Evolutionary conservation across 1,284 basidiomycete genomes (phyloP), one percentile per base, ranked within the genome.

Genomic region (Ganoderma multipileum): DNA sequence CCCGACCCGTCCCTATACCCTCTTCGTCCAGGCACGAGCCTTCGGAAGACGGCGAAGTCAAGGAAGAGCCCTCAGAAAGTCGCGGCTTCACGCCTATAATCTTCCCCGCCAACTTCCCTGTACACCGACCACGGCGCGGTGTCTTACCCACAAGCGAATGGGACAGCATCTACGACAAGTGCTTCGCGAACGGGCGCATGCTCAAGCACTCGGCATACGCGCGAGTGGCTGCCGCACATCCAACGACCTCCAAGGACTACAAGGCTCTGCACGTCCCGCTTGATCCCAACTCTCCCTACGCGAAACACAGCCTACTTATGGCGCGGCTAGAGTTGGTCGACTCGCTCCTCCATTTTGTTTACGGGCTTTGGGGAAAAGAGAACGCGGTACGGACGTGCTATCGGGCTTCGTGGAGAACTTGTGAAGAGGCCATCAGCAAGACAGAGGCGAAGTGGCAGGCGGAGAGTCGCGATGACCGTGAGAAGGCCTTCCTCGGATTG

Each of bases 191-290:
- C 20, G 91, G 89, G 26, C 87, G 91, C 66, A 81, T 83, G 73
- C 89, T 93, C 79, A 92, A 93, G 79, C 91, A 90, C 75, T 93
- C 91, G 1, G 91, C 90, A 26, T 89, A 91, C 75, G 85, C 88
- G 42, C 90, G 92, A 52, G 88, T 90, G 72, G 88, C 86, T 85
- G 91, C 92, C 28, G 91, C 90, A 44, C 91, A 87, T 75, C 85
- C 90, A 23, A 81, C 88, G 3, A 83, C 84, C 0, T 86, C 91
- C 79, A 85, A 85, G 73, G 87, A 90, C 71, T 91, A 89, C 77
- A 83, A 85, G 23, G 86, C 90, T 3, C 81, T 93, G 20, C 75
- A 81, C 6, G 83, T 86, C 71, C 91, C 92, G 6, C 91, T 91
- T 2, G 83, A 85, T 9, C 83, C 85, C 16, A 85, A 84, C 69